Percentiles rank a stretch among this genome's conserved stretches.
These are phyloP conservation scores for Smittium culicis DNA, from an alignment of 371 early-diverging fungal genomes.

Conservation along the genomic window DNA sequence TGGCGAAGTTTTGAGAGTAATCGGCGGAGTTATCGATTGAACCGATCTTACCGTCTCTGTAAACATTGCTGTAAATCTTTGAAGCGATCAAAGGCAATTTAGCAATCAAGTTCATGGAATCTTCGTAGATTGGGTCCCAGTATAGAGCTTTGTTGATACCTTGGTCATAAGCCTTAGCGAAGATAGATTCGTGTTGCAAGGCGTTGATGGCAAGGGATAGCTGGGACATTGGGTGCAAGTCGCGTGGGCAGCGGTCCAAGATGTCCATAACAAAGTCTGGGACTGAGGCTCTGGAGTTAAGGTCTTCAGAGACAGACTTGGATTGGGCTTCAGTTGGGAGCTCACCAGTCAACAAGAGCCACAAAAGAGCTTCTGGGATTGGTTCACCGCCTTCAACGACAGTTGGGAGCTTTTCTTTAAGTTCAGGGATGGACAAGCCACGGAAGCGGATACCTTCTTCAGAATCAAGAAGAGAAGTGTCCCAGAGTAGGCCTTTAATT, in stretches of 20 bases:
- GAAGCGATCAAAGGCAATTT: slow-evolving; percentile 92
- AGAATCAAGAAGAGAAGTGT: slow-evolving; percentile 92
- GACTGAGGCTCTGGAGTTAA: slow-evolving; percentile 82
- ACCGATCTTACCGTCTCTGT: slow-evolving; percentile 87
- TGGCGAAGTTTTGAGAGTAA: slow-evolving; percentile 90
- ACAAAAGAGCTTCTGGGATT: slow-evolving; percentile 94
- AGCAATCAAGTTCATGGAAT: slow-evolving; percentile 94
- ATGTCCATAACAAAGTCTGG: slow-evolving; percentile 89
- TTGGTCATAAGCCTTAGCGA: slow-evolving; percentile 90
- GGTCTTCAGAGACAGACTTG: slow-evolving; percentile 78
- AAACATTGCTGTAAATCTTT: slow-evolving; percentile 96
- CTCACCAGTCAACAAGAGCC: slow-evolving; percentile 95
- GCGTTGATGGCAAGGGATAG: slow-evolving; percentile 91
- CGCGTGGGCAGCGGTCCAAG: slow-evolving; percentile 91
- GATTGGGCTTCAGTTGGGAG: slow-evolving; percentile 90
- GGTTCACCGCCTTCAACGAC: slow-evolving; percentile 82
- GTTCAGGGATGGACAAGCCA: slow-evolving; percentile 90
- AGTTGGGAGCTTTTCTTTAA: slow-evolving; percentile 77
- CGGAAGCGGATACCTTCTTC: slow-evolving; percentile 98
- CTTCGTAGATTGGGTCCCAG: slow-evolving; percentile 95
- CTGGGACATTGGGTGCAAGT: slow-evolving; percentile 98
- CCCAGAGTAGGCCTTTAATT: slow-evolving; percentile 97
- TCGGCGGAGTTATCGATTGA: slow-evolving; percentile 70
- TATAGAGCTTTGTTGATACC: slow-evolving; percentile 90
- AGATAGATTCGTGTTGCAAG: slow-evolving; percentile 85